phyloP scores from a whole-genome alignment of 1,284 basidiomycete species.

The Ustilago vetiveriae region DNA sequence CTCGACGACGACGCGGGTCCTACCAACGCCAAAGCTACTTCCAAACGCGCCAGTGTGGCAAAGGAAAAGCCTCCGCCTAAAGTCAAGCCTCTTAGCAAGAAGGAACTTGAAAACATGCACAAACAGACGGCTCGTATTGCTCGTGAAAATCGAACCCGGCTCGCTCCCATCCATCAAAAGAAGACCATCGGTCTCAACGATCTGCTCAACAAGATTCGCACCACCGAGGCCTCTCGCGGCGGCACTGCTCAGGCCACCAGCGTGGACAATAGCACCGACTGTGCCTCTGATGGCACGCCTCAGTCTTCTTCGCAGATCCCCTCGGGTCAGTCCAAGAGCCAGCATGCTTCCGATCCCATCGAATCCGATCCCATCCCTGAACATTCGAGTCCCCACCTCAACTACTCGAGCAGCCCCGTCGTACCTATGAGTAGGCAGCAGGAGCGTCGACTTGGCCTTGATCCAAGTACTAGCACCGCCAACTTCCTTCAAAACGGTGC shows the following conservation, averaged over 20 bases:
- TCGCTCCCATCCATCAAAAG: conserved; percentile 36
- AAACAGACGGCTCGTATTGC: conserved; percentile 52
- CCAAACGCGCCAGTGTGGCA: conserved; percentile 17
- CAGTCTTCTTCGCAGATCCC: conserved; percentile 42
- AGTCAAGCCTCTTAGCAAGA: conserved; percentile 52
- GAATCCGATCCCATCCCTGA: conserved; percentile 43
- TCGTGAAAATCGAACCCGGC: conserved; percentile 47
- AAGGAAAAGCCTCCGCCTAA: conserved; percentile 30
- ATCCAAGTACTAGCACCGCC: conserved; percentile 21
- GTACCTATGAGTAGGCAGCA: conserved; percentile 32
- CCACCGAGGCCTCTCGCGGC: conserved; percentile 15
- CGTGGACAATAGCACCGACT: conserved; percentile 7
- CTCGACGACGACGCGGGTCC: conserved; percentile 24
- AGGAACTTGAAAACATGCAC: conserved; percentile 60
- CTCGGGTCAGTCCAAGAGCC: conserved; percentile 38
- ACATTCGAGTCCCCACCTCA: conserved; percentile 27
- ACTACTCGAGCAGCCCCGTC: conserved; percentile 33
- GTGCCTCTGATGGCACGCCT: conserved; percentile 2
- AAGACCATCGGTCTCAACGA: conserved; percentile 52
- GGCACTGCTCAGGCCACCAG: background rate
- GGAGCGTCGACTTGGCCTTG: conserved; percentile 24
- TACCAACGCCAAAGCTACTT: conserved; percentile 21
- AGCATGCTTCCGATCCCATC: conserved; percentile 44
- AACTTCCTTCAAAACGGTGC: conserved; percentile 6
- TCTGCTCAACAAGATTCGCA: conserved; percentile 49